A percentile compares a stretch with the other conserved stretches of the same genome.
phyloP scores from a whole-genome alignment of 306 rosid species.

The Inga laurina region DNA sequence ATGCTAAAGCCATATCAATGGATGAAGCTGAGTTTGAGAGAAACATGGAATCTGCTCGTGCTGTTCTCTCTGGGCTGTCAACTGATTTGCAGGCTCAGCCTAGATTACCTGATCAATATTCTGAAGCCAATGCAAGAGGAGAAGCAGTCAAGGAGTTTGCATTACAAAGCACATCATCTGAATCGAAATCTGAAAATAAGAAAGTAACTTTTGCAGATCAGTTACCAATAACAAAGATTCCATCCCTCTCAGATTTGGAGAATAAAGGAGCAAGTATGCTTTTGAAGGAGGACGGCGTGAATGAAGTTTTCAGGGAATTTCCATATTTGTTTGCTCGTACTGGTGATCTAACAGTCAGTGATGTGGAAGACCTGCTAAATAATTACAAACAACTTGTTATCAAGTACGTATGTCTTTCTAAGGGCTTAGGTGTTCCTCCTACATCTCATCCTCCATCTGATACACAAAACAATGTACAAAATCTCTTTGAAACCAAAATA shows the following conservation, averaged over 20 bases:
- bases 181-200: conserved; percentile 44
- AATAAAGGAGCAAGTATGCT: conserved; percentile 78
- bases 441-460: conserved; percentile 41
- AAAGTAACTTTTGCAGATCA: conserved; percentile 47
- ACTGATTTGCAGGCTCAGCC: conserved; percentile 52
- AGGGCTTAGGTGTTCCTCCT: conserved; percentile 64
- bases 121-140: conserved; percentile 41
- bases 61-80: conserved; percentile 81
- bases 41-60: conserved; percentile 90
- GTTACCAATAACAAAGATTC: conserved; percentile 51
- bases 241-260: conserved; percentile 91
- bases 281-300: conserved; percentile 65
- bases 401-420: conserved; percentile 82
- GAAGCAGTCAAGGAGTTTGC: conserved; percentile 45
- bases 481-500: conserved; percentile 42
- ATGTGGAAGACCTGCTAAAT: conserved; percentile 82
- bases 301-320: conserved; percentile 68
- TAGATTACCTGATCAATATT: conserved; percentile 48
- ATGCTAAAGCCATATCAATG: conserved; percentile 91
- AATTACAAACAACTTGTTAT: conserved; percentile 84
- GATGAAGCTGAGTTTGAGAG: conserved; percentile 86
- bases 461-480: conserved; percentile 44
- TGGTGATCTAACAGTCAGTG: conserved; percentile 72
- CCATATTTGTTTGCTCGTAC: conserved; percentile 78
- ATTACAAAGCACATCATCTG: conserved; percentile 45